Evolutionary conservation across 495 filamentous ascomycete genomes (phyloP).

Genomic region (Pseudomonodictys pantanalensis): DNA sequence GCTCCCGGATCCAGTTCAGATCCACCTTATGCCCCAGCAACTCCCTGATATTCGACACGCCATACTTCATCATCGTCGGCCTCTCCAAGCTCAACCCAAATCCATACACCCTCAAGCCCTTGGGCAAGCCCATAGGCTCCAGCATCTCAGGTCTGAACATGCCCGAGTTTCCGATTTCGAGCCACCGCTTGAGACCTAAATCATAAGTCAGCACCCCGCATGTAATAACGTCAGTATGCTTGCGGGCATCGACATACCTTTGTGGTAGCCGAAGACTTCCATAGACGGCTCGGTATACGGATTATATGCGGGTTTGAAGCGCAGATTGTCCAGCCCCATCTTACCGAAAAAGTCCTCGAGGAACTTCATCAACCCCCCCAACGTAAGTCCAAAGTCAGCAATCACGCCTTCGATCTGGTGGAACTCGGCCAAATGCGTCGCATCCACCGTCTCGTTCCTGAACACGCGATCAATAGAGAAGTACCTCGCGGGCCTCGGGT

Average conservation of each 20-base stretch:
- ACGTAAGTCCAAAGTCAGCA: slow-evolving; percentile 85
- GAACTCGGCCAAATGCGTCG: slow-evolving; percentile 95
- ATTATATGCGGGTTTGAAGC: slow-evolving; percentile 98
- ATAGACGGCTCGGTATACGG: slow-evolving; percentile 97
- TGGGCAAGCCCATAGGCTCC: slow-evolving; percentile 82
- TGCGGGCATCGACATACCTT: neutral
- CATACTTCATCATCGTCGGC: slow-evolving; percentile 94
- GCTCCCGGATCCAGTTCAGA: slow-evolving; percentile 41
- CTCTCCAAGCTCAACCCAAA: slow-evolving; percentile 89
- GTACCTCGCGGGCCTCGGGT: slow-evolving; percentile 80
- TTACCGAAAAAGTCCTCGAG: slow-evolving; percentile 95
- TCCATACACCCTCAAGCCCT: slow-evolving; percentile 83
- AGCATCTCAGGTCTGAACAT: slow-evolving; percentile 99
- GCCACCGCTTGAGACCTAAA: slow-evolving; percentile 81
- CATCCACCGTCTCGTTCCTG: slow-evolving; percentile 92
- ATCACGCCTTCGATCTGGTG: slow-evolving; percentile 98
- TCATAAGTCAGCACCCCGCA: neutral
- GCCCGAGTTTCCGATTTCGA: slow-evolving; percentile 96
- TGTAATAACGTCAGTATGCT: neutral
- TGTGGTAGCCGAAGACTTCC: slow-evolving; percentile 92
- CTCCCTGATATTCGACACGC: slow-evolving; percentile 44
- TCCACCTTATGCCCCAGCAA: slow-evolving; percentile 46
- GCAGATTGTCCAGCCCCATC: slow-evolving; percentile 84
- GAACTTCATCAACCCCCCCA: slow-evolving; percentile 93
- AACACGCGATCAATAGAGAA: slow-evolving; percentile 99